A percentile compares a stretch with the other conserved stretches of the same genome.
Conservation (phyloP, 805 yeast genomes). For the Lipomyces sp. region DNA sequence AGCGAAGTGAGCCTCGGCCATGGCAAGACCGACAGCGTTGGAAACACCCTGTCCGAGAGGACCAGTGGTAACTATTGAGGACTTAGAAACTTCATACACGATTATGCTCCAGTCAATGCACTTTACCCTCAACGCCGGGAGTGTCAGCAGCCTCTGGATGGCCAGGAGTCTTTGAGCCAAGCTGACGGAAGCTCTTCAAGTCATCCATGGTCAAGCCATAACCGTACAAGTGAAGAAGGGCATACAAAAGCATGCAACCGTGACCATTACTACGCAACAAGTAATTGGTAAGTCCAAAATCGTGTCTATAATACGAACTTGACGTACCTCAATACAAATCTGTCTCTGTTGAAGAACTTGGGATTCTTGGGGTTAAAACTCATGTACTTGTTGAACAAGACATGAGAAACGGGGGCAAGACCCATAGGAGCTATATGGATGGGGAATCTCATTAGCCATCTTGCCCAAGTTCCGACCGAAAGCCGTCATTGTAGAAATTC, state of each 20-base stretch:
- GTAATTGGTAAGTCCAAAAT: not conserved
- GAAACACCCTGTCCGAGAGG: slow-evolving; percentile 98
- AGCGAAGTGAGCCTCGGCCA: slow-evolving; percentile 90
- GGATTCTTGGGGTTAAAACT: slow-evolving; percentile 90
- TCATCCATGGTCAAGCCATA: slow-evolving; percentile 81
- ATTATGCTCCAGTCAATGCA: not conserved
- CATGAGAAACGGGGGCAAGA: slow-evolving; percentile 94
- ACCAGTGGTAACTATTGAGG: slow-evolving; percentile 74
- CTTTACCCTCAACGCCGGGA: slow-evolving; percentile 82
- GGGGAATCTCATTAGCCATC: slow-evolving; percentile 10
- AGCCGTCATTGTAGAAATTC: not conserved
- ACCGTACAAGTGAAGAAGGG: slow-evolving; percentile 84
- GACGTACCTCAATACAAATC: slow-evolving; percentile 75
- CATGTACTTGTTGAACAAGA: slow-evolving; percentile 73
- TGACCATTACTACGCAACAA: slow-evolving; percentile 69
- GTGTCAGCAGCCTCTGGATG: slow-evolving; percentile 88
- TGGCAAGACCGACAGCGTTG: slow-evolving; percentile 95
- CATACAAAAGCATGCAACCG: slow-evolving; percentile 88
- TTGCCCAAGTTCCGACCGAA: not conserved
- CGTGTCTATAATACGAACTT: not conserved
- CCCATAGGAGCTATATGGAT: slow-evolving; percentile 80
- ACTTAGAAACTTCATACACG: not conserved
- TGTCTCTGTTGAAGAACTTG: slow-evolving; percentile 90
- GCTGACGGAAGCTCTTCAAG: slow-evolving; percentile 86
- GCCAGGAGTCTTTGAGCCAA: slow-evolving; percentile 92